These are phyloP conservation scores for Mucor saturninus DNA, from an alignment of 371 early-diverging fungal genomes.

Conservation along the genomic window DNA sequence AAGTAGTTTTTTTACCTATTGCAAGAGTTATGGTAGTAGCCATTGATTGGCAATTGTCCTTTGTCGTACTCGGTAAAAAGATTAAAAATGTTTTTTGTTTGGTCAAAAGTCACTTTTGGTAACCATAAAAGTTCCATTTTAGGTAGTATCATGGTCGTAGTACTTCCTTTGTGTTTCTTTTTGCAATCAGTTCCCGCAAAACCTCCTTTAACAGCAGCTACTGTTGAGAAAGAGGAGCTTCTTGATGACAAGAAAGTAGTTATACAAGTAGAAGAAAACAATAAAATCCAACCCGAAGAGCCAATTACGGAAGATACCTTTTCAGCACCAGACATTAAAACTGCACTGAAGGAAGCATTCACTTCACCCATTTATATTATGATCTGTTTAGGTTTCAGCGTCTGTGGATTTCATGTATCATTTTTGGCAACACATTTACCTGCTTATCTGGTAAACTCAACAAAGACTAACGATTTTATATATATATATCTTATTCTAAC, in stretches of 20 bases:
- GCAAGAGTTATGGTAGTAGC: slow-evolving; percentile 27
- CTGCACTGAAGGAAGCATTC: slow-evolving; percentile 33
- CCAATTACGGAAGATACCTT: slow-evolving; percentile 2
- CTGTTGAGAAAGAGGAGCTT: background rate
- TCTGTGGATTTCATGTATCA: slow-evolving; percentile 44
- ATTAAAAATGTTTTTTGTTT: background rate
- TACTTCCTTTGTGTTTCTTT: slow-evolving; percentile 27
- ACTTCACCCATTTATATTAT: slow-evolving; percentile 31
- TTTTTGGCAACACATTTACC: slow-evolving; percentile 43
- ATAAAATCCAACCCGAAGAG: background rate
- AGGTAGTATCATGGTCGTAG: slow-evolving; percentile 21
- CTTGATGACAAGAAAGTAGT: background rate
- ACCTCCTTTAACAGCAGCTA: slow-evolving; percentile 1
- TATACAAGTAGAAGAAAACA: background rate
- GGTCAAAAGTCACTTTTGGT: background rate
- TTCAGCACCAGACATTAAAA: slow-evolving; percentile 18
- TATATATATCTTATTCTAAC: background rate
- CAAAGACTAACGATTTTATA: background rate
- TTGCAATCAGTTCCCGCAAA: slow-evolving; percentile 22
- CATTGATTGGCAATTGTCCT: slow-evolving; percentile 31
- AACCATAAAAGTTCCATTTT: background rate
- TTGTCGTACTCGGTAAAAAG: slow-evolving; percentile 30
- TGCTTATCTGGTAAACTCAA: slow-evolving; percentile 29
- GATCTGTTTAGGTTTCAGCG: slow-evolving; percentile 33
- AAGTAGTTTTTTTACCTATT: slow-evolving; percentile 39